Percentiles rank a stretch among this genome's conserved stretches.
phyloP scores from a whole-genome alignment of 2,329 filamentous ascomycete genomes.

The Piedraia hortae region DNA sequence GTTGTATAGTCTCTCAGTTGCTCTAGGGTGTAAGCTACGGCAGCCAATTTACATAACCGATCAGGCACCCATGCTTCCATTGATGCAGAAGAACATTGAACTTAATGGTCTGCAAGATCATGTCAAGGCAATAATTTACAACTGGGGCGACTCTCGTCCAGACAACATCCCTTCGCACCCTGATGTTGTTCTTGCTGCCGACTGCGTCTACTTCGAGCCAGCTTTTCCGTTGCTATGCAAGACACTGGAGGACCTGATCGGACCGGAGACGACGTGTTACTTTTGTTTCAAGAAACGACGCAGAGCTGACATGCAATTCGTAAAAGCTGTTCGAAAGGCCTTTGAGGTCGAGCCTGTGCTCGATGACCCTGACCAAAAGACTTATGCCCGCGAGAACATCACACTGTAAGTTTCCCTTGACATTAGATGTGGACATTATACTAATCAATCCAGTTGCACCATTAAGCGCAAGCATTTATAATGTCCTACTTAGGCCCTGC shows the following conservation, averaged over 20 bases:
- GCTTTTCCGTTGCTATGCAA: slow-evolving; percentile 67
- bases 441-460: too few species aligned
- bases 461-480: too few species aligned
- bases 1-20: slow-evolving; percentile 25
- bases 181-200: slow-evolving; percentile 70
- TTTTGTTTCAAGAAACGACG: slow-evolving; percentile 93
- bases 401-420: slow-evolving; percentile 17
- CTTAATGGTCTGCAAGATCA: slow-evolving; percentile 41
- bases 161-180: slow-evolving; percentile 23
- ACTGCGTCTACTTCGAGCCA: slow-evolving; percentile 93
- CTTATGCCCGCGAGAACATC: slow-evolving; percentile 21
- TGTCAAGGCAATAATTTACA: slow-evolving; percentile 42
- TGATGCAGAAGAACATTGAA: slow-evolving; percentile 71
- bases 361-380: slow-evolving; percentile 21
- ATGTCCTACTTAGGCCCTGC: too few species aligned
- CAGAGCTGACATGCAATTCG: slow-evolving; percentile 31
- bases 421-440: background rate
- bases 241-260: slow-evolving; percentile 49
- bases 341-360: slow-evolving; percentile 20
- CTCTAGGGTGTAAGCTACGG: slow-evolving; percentile 26
- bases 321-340: slow-evolving; percentile 22
- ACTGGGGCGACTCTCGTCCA: slow-evolving; percentile 35
- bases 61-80: slow-evolving; percentile 53
- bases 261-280: slow-evolving; percentile 35
- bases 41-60: slow-evolving; percentile 55